phyloP scores from a whole-genome alignment of 495 filamentous ascomycete genomes.

The Talaromyces stipitatus region DNA sequence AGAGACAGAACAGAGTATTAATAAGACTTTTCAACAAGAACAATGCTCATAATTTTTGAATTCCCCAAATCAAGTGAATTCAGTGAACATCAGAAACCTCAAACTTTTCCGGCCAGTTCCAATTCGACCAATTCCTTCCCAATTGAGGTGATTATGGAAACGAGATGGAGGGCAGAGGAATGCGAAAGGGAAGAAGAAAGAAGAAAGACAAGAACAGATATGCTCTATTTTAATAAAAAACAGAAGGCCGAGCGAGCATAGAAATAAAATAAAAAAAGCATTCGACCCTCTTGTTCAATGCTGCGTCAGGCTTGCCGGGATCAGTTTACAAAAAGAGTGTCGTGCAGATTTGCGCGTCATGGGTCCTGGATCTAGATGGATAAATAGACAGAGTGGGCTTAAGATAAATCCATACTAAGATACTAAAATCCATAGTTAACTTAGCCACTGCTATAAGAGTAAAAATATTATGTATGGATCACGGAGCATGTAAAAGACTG shows the following conservation, averaged over 20 bases:
- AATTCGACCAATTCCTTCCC: not conserved
- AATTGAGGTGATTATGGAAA: not conserved
- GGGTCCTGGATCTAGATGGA: constrained; percentile 31
- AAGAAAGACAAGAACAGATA: constrained; percentile 4
- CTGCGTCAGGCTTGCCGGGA: constrained; percentile 3
- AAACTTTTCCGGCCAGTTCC: too few species aligned
- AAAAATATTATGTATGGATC: not conserved
- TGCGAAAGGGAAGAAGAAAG: constrained; percentile 10
- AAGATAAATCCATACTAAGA: not conserved
- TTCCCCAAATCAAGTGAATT: not conserved
- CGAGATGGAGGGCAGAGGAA: not conserved
- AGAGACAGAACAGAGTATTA: not conserved
- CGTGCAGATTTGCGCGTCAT: constrained; percentile 28
- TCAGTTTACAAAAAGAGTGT: constrained; percentile 17
- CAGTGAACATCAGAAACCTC: not conserved
- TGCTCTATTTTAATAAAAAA: not conserved
- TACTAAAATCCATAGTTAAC: not conserved
- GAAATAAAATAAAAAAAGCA: constrained; percentile 9
- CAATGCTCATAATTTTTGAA: not conserved
- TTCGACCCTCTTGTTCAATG: constrained; percentile 9
- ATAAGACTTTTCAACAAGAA: not conserved
- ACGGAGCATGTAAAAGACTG: not conserved
- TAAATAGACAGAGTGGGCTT: constrained; percentile 6
- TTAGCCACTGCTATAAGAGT: not conserved
- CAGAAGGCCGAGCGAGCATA: constrained; percentile 6